Evolutionary conservation across 805 yeast species (phyloP), one percentile per base, ranked within the genome.

Genomic region (Suhomyces vadensis): DNA sequence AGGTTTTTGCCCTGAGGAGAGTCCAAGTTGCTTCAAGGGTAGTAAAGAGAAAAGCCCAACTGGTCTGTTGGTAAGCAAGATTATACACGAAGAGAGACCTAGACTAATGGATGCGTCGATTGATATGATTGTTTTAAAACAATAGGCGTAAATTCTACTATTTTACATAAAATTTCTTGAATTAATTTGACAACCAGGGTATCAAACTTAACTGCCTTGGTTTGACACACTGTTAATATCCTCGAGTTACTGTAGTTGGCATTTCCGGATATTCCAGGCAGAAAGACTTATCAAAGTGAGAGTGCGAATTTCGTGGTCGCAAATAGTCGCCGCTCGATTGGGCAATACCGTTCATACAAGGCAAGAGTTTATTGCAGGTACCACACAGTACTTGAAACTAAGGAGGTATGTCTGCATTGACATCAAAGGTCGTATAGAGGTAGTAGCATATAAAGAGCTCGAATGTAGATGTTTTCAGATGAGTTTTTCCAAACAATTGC

Each of bases 261-360:
- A 29, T 5, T 14, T 29, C 16, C 31, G 19, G 31, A 27, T 17
- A 27, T 29, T 29, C 10, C 1, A 29, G n/a, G n/a, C n/a, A n/a
- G n/a, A 13, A 5, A 8, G 33, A 10, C 19, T 29, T 14, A 14
- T 29, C 9, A 7, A 16, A 29, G 19, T 29, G 33, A n/a, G 20
- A 8, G 33, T 29, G 33, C 33, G 33, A n/a, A n/a, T n/a, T n/a
- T n/a, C n/a, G n/a, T n/a, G n/a, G n/a, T 16, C 33, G 33, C 16
- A 29, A 29, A 29, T 29, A 14, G 33, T 16, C 9, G n/a, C n/a
- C 20, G 19, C 33, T 29, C 20, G 8, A n/a, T 29, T 29, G 16
- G 33, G 33, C 33, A 29, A 29, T 29, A 29, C 16, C 11, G 5
- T 29, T 29, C 20, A 13, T 16, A 29, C 33, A n/a, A n/a, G n/a